Percentiles rank a stretch among this genome's conserved stretches.
Evolutionary conservation across 768 basidiomycete genomes (phyloP).

Genomic region (Tylopilus sp.): DNA sequence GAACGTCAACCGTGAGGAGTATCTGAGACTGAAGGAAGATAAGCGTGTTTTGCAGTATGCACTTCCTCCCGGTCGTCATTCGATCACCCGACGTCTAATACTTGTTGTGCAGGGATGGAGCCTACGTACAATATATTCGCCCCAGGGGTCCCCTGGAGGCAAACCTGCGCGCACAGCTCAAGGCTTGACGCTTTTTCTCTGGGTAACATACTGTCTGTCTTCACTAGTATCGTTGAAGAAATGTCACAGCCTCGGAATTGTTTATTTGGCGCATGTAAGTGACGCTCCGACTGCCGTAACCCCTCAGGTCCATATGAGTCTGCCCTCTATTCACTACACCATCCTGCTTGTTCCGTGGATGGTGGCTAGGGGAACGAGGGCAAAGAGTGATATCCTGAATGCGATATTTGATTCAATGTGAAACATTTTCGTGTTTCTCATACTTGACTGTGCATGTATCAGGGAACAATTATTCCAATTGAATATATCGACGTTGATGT

Average conservation of each 20-base stretch:
- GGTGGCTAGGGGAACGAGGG: conserved; percentile 84
- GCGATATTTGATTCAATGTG: conserved; percentile 13
- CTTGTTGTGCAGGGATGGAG: conserved; percentile 60
- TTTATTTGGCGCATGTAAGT: conserved; percentile 10
- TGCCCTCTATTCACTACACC: conserved; percentile 77
- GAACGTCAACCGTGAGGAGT: conserved; percentile 86
- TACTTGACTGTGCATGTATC: conserved; percentile 10
- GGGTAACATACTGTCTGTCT: conserved; percentile 6
- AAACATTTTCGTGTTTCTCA: conserved; percentile 19
- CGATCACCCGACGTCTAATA: neutral
- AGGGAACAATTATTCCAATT: conserved; percentile 20
- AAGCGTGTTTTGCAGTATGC: conserved; percentile 87
- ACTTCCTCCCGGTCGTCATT: neutral
- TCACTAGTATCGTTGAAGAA: conserved; percentile 16
- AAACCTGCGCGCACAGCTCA: conserved; percentile 83
- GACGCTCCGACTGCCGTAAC: neutral
- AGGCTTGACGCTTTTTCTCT: conserved; percentile 45
- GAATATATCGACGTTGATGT: conserved; percentile 1
- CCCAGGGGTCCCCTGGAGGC: conserved; percentile 81
- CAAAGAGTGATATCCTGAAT: conserved; percentile 46
- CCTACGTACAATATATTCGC: conserved; percentile 92
- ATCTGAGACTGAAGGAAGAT: conserved; percentile 82
- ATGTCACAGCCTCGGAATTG: conserved; percentile 19
- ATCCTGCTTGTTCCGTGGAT: conserved; percentile 44
- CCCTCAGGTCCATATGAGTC: conserved; percentile 4